A percentile compares a stretch with the other conserved stretches of the same genome.
phyloP scores from a whole-genome alignment of 208 protist species.

The Naegleria gruberi region DNA sequence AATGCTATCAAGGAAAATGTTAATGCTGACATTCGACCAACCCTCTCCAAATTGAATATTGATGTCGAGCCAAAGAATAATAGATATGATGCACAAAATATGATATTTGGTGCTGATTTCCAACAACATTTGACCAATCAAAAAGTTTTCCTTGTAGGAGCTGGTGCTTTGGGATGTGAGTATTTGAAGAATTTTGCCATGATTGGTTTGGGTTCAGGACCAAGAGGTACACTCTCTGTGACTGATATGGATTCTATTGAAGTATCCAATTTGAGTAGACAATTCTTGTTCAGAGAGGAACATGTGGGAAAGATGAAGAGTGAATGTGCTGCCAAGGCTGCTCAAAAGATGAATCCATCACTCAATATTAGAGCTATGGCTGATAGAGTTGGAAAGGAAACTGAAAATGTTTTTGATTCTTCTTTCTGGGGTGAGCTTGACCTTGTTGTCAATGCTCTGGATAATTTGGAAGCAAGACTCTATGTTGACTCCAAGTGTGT shows the following conservation, averaged over 20 bases:
- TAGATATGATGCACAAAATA: conserved; percentile 43
- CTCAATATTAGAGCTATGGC: conserved; percentile 22
- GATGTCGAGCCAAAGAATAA: not conserved
- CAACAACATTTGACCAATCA: conserved; percentile 38
- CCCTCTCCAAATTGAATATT: not conserved
- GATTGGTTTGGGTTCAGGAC: conserved; percentile 40
- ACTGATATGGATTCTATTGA: conserved; percentile 57
- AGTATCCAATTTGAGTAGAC: conserved; percentile 54
- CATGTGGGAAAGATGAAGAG: conserved; percentile 45
- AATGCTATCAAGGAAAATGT: not conserved
- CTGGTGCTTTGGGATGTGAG: conserved; percentile 52
- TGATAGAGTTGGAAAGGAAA: conserved; percentile 44
- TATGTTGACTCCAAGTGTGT: conserved; percentile 53
- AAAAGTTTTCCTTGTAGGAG: conserved; percentile 49
- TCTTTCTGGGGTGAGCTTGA: conserved; percentile 39
- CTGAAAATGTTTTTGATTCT: conserved; percentile 48
- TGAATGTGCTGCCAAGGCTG: conserved; percentile 21
- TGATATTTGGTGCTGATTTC: conserved; percentile 42
- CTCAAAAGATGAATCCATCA: conserved; percentile 36
- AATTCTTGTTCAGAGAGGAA: conserved; percentile 52
- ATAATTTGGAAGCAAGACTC: conserved; percentile 52
- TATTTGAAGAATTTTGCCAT: conserved; percentile 53
- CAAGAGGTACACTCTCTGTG: conserved; percentile 36
- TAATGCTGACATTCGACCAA: not conserved
- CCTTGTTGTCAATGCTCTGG: conserved; percentile 52